Percentiles rank a stretch among this genome's conserved stretches.
Conservation (phyloP, 768 basidiomycete genomes). For the Lentinula edodes region DNA sequence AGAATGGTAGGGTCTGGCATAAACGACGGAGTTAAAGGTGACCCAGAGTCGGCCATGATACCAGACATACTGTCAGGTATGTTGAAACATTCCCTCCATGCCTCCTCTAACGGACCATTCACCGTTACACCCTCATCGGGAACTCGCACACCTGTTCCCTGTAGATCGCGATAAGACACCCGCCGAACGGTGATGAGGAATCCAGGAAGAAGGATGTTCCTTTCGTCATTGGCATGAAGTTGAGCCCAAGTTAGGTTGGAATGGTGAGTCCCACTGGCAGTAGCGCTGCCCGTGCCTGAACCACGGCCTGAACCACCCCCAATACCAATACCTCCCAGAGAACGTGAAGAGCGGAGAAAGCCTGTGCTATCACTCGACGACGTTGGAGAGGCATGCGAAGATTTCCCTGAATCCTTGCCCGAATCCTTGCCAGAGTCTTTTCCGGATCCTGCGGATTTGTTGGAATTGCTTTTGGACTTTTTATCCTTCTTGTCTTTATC, state of each 20-base stretch:
- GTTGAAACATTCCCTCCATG: slow-evolving; percentile 39
- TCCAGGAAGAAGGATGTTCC: slow-evolving; percentile 47
- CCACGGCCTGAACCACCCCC: neutral
- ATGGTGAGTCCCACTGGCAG: slow-evolving; percentile 15
- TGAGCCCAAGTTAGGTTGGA: slow-evolving; percentile 16
- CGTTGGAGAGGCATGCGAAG: slow-evolving; percentile 8
- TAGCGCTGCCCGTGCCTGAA: slow-evolving; percentile 12
- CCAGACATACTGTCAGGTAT: neutral
- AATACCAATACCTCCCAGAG: neutral
- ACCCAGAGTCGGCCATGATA: slow-evolving; percentile 7
- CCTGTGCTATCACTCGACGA: slow-evolving; percentile 8
- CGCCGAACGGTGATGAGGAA: slow-evolving; percentile 77
- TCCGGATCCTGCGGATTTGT: neutral
- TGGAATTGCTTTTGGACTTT: neutral
- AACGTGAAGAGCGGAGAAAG: slow-evolving; percentile 1
- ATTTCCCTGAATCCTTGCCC: neutral
- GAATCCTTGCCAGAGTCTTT: neutral
- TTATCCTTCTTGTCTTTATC: neutral
- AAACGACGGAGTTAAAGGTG: slow-evolving; percentile 9
- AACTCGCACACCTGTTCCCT: slow-evolving; percentile 66
- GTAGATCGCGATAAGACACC: slow-evolving; percentile 66
- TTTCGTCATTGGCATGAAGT: slow-evolving; percentile 28
- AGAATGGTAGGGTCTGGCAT: slow-evolving; percentile 42
- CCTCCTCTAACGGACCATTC: slow-evolving; percentile 51
- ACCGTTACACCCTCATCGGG: slow-evolving; percentile 68